These are phyloP conservation scores for Ganoderma boninense DNA, from an alignment of 1,284 basidiomycete species.

Conservation along the genomic window DNA sequence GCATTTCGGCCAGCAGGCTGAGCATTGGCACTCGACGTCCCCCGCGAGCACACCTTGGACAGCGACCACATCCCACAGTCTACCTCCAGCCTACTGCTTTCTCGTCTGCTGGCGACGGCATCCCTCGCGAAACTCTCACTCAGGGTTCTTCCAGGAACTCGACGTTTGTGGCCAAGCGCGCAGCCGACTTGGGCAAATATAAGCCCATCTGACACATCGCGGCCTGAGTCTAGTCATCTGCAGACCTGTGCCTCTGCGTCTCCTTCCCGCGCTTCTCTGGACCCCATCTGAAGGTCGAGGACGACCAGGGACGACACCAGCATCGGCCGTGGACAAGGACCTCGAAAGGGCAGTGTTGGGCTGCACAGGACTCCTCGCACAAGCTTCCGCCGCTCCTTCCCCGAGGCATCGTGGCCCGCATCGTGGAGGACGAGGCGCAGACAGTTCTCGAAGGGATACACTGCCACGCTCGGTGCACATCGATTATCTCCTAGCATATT, in stretches of 20 bases:
- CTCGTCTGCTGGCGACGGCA: not conserved
- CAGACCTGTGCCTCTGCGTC: constrained; percentile 1
- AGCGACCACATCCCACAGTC: constrained; percentile 17
- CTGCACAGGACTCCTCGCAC: constrained; percentile 5
- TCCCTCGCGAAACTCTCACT: constrained; percentile 10
- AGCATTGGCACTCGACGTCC: not conserved
- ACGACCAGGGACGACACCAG: not conserved
- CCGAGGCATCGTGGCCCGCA: not conserved
- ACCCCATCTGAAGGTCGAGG: not conserved
- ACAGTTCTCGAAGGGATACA: constrained; percentile 19
- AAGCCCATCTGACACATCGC: constrained; percentile 22
- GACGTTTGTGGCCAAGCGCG: constrained; percentile 19
- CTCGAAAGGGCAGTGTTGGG: not conserved
- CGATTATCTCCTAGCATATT: constrained; percentile 28
- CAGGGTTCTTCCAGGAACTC: not conserved
- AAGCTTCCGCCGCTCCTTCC: constrained; percentile 11
- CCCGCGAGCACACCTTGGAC: constrained; percentile 11
- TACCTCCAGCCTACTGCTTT: constrained; percentile 9
- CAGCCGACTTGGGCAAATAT: constrained; percentile 16
- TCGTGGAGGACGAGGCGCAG: constrained; percentile 13
- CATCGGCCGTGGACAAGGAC: not conserved
- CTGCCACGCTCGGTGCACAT: constrained; percentile 24
- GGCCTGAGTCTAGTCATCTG: constrained; percentile 1
- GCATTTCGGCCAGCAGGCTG: not conserved
- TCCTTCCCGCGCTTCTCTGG: constrained; percentile 11